phyloP scores from a whole-genome alignment of 305 asterid species.

The Fraxinus baroniana region DNA sequence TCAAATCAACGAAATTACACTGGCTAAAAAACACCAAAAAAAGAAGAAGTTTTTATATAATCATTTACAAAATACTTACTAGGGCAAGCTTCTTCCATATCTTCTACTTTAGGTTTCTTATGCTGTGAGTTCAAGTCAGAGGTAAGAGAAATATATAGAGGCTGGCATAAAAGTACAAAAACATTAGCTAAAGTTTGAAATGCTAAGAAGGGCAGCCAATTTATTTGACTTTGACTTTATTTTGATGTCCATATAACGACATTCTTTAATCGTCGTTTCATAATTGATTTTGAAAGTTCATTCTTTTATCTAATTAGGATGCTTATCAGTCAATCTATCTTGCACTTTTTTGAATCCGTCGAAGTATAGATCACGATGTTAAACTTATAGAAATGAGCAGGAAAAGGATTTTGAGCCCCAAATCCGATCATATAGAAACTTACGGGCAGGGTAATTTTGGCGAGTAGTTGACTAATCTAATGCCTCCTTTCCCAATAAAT shows the following conservation, averaged over 20 bases:
- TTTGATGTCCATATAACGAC: not conserved
- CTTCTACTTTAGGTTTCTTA: not conserved
- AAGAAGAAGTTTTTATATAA: not conserved
- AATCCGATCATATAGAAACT: too few relatives aligned
- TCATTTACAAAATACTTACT: constrained; percentile 19
- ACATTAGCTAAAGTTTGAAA: not conserved
- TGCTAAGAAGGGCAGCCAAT: not conserved
- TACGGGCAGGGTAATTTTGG: too few relatives aligned
- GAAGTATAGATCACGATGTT: too few relatives aligned
- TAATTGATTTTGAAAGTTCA: too few relatives aligned
- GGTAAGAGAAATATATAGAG: constrained; percentile 13
- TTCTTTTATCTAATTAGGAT: too few relatives aligned
- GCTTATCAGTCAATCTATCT: too few relatives aligned
- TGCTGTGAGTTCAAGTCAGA: not conserved
- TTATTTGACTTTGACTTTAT: constrained; percentile 23
- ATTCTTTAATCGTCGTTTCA: too few relatives aligned
- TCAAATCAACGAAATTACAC: not conserved
- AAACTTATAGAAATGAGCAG: too few relatives aligned
- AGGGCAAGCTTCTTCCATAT: constrained; percentile 32
- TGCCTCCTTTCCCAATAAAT: too few relatives aligned
- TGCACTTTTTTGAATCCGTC: too few relatives aligned
- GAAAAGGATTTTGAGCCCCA: too few relatives aligned
- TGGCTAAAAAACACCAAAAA: not conserved
- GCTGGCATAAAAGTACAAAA: not conserved
- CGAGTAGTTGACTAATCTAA: too few relatives aligned